Evolutionary conservation across 257 asterid genomes (phyloP).

Genomic region (Solanum chiquidenum): DNA sequence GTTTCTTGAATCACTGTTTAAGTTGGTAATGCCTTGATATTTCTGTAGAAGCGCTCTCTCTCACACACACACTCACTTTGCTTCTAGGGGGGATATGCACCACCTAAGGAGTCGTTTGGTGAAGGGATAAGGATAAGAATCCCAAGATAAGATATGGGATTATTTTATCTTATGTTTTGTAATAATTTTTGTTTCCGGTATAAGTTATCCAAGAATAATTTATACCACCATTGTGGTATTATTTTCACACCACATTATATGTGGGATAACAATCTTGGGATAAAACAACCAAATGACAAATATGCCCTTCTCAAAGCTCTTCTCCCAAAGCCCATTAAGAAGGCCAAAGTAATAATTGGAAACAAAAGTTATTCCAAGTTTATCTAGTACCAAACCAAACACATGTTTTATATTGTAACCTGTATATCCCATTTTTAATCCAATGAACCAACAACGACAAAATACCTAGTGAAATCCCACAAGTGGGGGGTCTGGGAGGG

Average conservation of each 20-base stretch:
- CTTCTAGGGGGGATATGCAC: background rate
- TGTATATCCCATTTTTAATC: background rate
- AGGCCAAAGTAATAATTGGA: background rate
- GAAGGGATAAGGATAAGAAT: background rate
- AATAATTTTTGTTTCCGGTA: background rate
- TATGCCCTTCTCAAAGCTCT: background rate
- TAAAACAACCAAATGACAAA: background rate
- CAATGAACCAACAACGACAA: background rate
- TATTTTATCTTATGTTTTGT: background rate
- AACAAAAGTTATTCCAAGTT: background rate
- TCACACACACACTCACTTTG: background rate
- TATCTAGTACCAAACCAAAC: background rate
- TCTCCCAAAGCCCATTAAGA: background rate
- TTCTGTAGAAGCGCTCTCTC: background rate
- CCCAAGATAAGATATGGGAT: background rate
- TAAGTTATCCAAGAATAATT: background rate
- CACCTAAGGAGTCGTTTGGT: background rate
- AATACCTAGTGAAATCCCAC: background rate
- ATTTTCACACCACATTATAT: background rate
- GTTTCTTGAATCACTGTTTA: background rate
- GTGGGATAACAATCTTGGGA: background rate
- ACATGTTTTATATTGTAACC: background rate
- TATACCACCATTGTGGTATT: background rate
- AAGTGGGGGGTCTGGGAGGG: background rate
- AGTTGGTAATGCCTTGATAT: background rate